Conservation (phyloP, 257 asterid species). For the Cynanchum wilfordii region DNA sequence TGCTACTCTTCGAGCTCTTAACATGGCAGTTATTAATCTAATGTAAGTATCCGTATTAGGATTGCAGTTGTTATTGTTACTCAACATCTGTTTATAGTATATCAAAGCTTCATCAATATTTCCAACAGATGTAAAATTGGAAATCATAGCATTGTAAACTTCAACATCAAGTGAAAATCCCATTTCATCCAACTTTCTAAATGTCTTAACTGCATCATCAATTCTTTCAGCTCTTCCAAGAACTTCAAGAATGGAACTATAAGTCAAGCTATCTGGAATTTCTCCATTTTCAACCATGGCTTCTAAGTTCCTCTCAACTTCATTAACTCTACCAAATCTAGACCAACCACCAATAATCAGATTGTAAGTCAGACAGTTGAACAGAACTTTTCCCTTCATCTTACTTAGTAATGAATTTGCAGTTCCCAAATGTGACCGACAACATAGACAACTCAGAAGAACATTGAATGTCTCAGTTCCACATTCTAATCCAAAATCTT, state of each 20-base stretch:
- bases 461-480: conserved; percentile 42
- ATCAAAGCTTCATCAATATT: conserved; percentile 55
- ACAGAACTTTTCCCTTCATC: conserved; percentile 46
- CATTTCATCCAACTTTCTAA: conserved; percentile 50
- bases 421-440: conserved; percentile 46
- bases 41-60: conserved; percentile 60
- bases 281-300: conserved; percentile 70
- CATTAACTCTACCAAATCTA: conserved; percentile 53
- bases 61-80: conserved; percentile 26
- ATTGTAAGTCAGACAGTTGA: conserved; percentile 45
- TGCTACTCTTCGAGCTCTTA: conserved; percentile 62
- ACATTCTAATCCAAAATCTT: conserved; percentile 44
- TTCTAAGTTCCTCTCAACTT: conserved; percentile 54
- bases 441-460: conserved; percentile 53
- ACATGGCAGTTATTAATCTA: conserved; percentile 47
- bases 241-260: conserved; percentile 57
- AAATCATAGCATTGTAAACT: conserved; percentile 77
- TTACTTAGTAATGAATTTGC: conserved; percentile 57
- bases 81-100: conserved; percentile 48
- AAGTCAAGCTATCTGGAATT: conserved; percentile 55
- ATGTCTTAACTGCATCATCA: conserved; percentile 54
- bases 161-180: conserved; percentile 29
- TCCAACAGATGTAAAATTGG: conserved; percentile 42
- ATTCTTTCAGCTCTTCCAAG: conserved; percentile 76
- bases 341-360: conserved; percentile 78